Evolutionary conservation across 176 grass and related monocot genomes (phyloP).

Genomic region (Musa beccarii): DNA sequence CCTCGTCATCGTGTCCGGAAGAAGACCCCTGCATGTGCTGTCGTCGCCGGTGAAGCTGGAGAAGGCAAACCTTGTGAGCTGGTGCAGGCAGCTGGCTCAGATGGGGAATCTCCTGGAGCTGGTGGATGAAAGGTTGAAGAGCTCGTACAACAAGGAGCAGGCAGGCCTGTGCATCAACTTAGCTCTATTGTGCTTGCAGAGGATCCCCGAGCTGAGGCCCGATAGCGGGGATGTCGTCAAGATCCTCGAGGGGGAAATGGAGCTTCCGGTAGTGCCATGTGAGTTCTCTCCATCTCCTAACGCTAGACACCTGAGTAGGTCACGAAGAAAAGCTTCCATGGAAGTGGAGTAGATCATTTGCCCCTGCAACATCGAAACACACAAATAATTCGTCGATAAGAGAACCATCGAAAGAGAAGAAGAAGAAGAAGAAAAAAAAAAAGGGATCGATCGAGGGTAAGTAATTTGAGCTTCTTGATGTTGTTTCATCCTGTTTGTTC

Average conservation of each 20-base stretch:
- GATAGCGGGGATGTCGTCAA: constrained; percentile 71
- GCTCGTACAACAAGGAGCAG: constrained; percentile 49
- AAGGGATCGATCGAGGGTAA: neutral
- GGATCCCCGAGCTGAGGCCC: constrained; percentile 56
- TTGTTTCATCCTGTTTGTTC: neutral
- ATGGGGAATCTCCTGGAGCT: constrained; percentile 65
- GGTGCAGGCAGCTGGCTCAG: constrained; percentile 74
- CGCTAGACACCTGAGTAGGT: constrained; percentile 30
- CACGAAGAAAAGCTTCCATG: constrained; percentile 25
- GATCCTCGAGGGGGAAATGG: constrained; percentile 82
- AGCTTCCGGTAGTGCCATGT: constrained; percentile 42
- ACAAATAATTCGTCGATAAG: too few relatives aligned
- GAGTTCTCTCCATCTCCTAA: constrained; percentile 63
- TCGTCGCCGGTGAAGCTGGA: constrained; percentile 92
- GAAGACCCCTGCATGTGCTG: constrained; percentile 75
- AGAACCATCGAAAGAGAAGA: too few relatives aligned
- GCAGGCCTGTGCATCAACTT: constrained; percentile 56
- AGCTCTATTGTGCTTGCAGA: constrained; percentile 80
- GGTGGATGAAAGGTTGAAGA: constrained; percentile 59
- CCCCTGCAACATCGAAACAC: too few relatives aligned
- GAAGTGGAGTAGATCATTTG: constrained; percentile 28
- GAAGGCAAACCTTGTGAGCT: constrained; percentile 81
- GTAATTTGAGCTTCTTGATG: neutral
- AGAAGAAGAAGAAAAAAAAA: too few relatives aligned
- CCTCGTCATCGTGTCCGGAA: constrained; percentile 66